Evolutionary conservation across 2,329 filamentous ascomycete genomes (phyloP).

Genomic region (Colletotrichum tropicicola): DNA sequence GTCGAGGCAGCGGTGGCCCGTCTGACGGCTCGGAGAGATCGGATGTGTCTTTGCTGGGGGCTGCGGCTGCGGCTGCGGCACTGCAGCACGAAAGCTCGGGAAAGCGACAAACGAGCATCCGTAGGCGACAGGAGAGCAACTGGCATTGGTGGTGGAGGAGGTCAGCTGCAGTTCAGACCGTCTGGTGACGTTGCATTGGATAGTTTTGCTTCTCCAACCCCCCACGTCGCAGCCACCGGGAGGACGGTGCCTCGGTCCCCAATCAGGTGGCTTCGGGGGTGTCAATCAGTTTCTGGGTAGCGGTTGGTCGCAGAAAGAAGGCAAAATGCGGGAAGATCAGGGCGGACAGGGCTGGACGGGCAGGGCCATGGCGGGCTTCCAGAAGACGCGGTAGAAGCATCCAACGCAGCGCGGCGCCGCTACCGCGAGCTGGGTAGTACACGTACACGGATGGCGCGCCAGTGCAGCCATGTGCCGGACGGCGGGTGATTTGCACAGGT

Average conservation of each 20-base stretch:
- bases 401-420: too few relatives aligned
- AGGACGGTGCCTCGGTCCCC: constrained; percentile 10
- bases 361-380: constrained; percentile 10
- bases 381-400: constrained; percentile 20
- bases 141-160: too few relatives aligned
- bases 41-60: too few relatives aligned
- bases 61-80: too few relatives aligned
- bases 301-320: constrained; percentile 6
- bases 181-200: constrained; percentile 21
- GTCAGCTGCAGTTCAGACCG: not conserved
- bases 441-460: not conserved
- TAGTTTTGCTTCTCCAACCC: constrained; percentile 21
- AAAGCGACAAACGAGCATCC: too few relatives aligned
- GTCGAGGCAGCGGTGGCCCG: not conserved
- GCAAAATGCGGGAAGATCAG: constrained; percentile 14
- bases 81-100: too few relatives aligned
- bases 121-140: too few relatives aligned
- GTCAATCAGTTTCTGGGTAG: not conserved
- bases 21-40: too few relatives aligned
- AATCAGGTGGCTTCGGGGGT: not conserved
- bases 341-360: constrained; percentile 13
- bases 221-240: constrained; percentile 10
- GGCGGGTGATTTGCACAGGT: not conserved
- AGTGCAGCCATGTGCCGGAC: not conserved
- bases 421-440: too few relatives aligned